A percentile compares a stretch with the other conserved stretches of the same genome.
These are phyloP conservation scores for Emydomyces testavorans DNA, from an alignment of 2,329 filamentous ascomycete species.

Conservation along the genomic window DNA sequence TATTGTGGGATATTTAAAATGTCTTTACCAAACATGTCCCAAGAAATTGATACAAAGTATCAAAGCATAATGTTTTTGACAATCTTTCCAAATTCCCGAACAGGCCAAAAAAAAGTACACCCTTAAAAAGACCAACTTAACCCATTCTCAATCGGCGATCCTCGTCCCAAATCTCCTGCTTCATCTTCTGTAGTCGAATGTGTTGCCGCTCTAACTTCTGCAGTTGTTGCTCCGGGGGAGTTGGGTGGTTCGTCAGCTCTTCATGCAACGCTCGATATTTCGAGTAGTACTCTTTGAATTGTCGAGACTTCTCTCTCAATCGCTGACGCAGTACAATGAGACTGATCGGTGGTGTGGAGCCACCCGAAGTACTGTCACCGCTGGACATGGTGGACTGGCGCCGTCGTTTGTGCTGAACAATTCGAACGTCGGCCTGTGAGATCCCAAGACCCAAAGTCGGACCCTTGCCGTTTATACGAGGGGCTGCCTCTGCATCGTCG, in stretches of 20 bases:
- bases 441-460: slow-evolving; percentile 18
- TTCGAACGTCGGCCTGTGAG: slow-evolving; percentile 20
- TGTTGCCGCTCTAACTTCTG: slow-evolving; percentile 45
- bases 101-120: neutral
- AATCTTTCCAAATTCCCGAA: no score
- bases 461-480: slow-evolving; percentile 11
- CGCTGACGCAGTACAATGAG: slow-evolving; percentile 30
- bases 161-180: slow-evolving; percentile 45
- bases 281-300: slow-evolving; percentile 48
- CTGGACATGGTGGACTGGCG: slow-evolving; percentile 30
- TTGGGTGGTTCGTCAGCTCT: slow-evolving; percentile 28
- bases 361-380: slow-evolving; percentile 31
- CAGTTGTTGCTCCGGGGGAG: slow-evolving; percentile 41
- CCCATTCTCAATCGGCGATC: slow-evolving; percentile 27
- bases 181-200: slow-evolving; percentile 44
- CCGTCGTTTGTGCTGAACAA: slow-evolving; percentile 34
- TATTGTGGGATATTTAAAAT: no score
- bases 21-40: no score
- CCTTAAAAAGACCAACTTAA: neutral
- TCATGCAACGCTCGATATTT: slow-evolving; percentile 48
- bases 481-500: neutral
- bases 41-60: no score
- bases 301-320: slow-evolving; percentile 32
- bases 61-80: no score
- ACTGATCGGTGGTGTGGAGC: slow-evolving; percentile 31